A percentile compares a stretch with the other conserved stretches of the same genome.
These are phyloP conservation scores for Lagerstroemia speciosa DNA, from an alignment of 345 rosid genomes.

Conservation along the genomic window DNA sequence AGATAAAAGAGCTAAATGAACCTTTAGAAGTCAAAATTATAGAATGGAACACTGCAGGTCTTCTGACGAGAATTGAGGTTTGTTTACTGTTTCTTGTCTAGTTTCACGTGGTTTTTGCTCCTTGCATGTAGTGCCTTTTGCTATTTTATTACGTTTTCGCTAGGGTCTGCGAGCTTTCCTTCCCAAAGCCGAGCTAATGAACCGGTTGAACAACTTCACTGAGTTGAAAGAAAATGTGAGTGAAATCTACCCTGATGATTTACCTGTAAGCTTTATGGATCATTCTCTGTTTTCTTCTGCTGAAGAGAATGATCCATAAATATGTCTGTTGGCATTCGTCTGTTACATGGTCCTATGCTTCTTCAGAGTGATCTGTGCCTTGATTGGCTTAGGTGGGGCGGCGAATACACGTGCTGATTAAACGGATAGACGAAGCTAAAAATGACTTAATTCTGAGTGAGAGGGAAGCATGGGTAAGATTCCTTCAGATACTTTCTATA, in stretches of 20 bases:
- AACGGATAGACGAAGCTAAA: conserved; percentile 54
- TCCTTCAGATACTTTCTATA: not conserved
- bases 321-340: not conserved
- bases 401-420: conserved; percentile 40
- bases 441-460: conserved; percentile 80
- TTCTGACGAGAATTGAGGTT: conserved; percentile 85
- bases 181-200: conserved; percentile 71
- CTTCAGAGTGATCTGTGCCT: conserved; percentile 6
- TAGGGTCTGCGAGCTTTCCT: conserved; percentile 87
- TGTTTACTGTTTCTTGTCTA: not conserved
- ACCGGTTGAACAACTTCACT: conserved; percentile 63
- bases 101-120: not conserved
- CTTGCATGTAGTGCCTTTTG: not conserved
- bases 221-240: conserved; percentile 86
- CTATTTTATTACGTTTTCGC: conserved; percentile 18
- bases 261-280: not conserved
- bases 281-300: not conserved
- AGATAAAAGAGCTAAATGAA: conserved; percentile 76
- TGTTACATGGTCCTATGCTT: not conserved
- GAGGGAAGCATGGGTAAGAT: conserved; percentile 72
- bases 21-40: conserved; percentile 73
- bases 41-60: conserved; percentile 92
- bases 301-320: not conserved
- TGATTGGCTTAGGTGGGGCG: conserved; percentile 56
- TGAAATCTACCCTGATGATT: conserved; percentile 4